phyloP scores from a whole-genome alignment of 495 filamentous ascomycete genomes.

The Geopyxis carbonaria region DNA sequence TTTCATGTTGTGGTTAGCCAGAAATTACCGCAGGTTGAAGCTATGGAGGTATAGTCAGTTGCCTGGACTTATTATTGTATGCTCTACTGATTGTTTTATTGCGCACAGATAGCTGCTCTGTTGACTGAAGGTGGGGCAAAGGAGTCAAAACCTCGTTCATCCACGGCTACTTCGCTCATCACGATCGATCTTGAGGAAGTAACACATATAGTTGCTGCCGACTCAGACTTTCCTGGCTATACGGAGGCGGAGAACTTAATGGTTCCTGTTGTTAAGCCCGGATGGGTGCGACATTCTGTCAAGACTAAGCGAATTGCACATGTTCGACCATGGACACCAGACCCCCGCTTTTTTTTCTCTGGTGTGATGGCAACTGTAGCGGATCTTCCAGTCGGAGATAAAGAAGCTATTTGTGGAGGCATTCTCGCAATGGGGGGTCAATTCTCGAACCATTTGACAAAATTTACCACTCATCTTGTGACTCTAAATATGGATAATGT shows the following conservation, averaged over 20 bases:
- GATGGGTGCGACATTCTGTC: slow-evolving; percentile 59
- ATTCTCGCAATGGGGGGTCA: slow-evolving; percentile 78
- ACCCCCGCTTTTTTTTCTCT: slow-evolving; percentile 78
- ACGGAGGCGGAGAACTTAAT: slow-evolving; percentile 48
- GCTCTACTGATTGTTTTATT: too few species aligned
- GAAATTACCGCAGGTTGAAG: too few species aligned
- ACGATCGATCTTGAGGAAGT: slow-evolving; percentile 38
- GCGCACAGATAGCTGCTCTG: slow-evolving; percentile 30
- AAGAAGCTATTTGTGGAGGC: slow-evolving; percentile 80
- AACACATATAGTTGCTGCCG: slow-evolving; percentile 71
- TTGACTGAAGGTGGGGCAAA: slow-evolving; percentile 32
- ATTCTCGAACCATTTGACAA: slow-evolving; percentile 50
- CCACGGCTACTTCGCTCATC: slow-evolving; percentile 10
- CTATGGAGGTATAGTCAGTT: too few species aligned
- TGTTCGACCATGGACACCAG: slow-evolving; percentile 69
- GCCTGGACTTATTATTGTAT: too few species aligned
- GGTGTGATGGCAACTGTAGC: slow-evolving; percentile 53
- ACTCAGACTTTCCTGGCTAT: slow-evolving; percentile 78
- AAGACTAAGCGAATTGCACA: slow-evolving; percentile 52
- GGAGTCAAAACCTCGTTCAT: slow-evolving; percentile 25
- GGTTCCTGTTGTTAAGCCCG: slow-evolving; percentile 67
- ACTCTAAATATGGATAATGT: slow-evolving; percentile 56
- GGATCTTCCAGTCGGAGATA: slow-evolving; percentile 73
- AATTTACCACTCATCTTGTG: slow-evolving; percentile 71
- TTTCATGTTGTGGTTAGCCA: too few species aligned